These are phyloP conservation scores for Russula abietina DNA, from an alignment of 768 basidiomycete species.

Conservation along the genomic window DNA sequence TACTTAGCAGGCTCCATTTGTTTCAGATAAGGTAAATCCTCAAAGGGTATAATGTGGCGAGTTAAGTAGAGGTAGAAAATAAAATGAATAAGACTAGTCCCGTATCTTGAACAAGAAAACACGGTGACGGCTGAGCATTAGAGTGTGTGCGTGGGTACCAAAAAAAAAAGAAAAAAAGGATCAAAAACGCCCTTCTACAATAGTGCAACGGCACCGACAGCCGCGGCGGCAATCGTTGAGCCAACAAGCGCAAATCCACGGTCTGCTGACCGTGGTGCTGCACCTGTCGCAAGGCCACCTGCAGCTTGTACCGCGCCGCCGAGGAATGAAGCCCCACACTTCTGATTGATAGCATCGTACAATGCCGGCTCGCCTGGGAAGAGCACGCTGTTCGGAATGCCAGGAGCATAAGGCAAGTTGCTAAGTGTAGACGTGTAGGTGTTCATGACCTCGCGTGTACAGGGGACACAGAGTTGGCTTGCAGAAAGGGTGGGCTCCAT, in stretches of 20 bases:
- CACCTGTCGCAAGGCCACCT: conserved; percentile 45
- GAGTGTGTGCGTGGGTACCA: background rate
- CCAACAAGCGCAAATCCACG: conserved; percentile 31
- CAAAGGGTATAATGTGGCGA: conserved; percentile 18
- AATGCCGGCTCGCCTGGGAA: conserved; percentile 59
- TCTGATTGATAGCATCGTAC: conserved; percentile 53
- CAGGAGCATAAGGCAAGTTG: conserved; percentile 65
- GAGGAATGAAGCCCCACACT: conserved; percentile 71
- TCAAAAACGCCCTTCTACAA: conserved; percentile 21
- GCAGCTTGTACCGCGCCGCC: conserved; percentile 62
- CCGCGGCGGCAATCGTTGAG: conserved; percentile 33
- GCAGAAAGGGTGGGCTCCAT: conserved; percentile 46
- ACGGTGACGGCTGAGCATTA: background rate
- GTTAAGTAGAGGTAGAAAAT: conserved; percentile 11
- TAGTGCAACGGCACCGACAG: conserved; percentile 31
- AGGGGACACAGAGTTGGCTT: conserved; percentile 67
- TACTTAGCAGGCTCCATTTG: conserved; percentile 2
- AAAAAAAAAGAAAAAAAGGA: background rate
- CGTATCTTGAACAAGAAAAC: conserved; percentile 8
- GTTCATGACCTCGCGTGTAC: conserved; percentile 71
- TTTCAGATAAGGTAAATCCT: conserved; percentile 6
- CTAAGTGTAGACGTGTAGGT: conserved; percentile 76
- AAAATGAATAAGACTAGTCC: background rate
- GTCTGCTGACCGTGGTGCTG: conserved; percentile 28
- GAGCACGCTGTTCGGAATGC: conserved; percentile 57